These are phyloP conservation scores for Centella asiatica DNA, from an alignment of 129 eudicot species.

Conservation along the genomic window DNA sequence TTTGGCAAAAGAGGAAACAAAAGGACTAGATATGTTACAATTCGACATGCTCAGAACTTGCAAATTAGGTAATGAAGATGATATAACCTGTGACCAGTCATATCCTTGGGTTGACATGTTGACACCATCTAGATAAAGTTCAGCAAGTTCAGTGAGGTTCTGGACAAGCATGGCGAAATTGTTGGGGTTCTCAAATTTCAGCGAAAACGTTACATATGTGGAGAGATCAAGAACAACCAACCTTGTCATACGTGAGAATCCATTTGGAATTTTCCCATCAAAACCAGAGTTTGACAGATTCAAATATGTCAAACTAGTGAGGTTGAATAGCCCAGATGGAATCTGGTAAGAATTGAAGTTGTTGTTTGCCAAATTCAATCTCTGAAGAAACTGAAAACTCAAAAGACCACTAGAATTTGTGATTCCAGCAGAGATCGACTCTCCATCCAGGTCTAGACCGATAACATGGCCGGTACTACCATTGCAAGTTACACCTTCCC, in stretches of 20 bases:
- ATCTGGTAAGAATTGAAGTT: slow-evolving; percentile 17
- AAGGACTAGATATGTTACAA: slow-evolving; percentile 16
- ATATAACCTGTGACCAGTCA: slow-evolving; percentile 38
- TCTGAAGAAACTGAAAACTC: slow-evolving; percentile 26
- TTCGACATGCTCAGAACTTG: slow-evolving; percentile 24
- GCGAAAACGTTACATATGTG: neutral
- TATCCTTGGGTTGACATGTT: slow-evolving; percentile 27
- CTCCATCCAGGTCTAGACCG: slow-evolving; percentile 36
- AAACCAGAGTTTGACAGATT: slow-evolving; percentile 51
- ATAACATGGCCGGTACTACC: slow-evolving; percentile 25
- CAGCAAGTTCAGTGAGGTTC: slow-evolving; percentile 29
- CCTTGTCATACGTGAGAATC: slow-evolving; percentile 34
- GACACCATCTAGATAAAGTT: slow-evolving; percentile 50
- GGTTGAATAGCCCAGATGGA: slow-evolving; percentile 32
- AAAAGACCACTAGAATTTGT: slow-evolving; percentile 29
- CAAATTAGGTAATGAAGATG: slow-evolving; percentile 38
- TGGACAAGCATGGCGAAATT: slow-evolving; percentile 31
- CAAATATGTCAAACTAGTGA: slow-evolving; percentile 34
- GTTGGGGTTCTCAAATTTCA: slow-evolving; percentile 36
- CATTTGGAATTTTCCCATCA: slow-evolving; percentile 50
- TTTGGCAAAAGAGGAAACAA: slow-evolving; percentile 7
- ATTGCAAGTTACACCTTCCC: slow-evolving; percentile 42
- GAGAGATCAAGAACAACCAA: slow-evolving; percentile 58
- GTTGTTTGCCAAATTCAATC: slow-evolving; percentile 41
- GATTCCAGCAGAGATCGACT: slow-evolving; percentile 24